phyloP scores from a whole-genome alignment of 2,329 filamentous ascomycete species.

The Botrytis squamosa region DNA sequence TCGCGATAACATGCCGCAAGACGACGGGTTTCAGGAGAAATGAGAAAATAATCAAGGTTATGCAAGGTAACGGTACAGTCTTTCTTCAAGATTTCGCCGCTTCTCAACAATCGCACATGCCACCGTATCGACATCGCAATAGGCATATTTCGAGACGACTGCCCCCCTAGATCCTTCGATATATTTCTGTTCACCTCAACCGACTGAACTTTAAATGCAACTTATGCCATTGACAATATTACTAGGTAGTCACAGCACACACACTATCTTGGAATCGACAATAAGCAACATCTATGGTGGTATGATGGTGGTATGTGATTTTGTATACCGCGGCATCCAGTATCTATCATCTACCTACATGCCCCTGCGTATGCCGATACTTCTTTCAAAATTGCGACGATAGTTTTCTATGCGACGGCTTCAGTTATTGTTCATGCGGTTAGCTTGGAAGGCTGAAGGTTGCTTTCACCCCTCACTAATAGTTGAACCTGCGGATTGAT shows the following conservation, averaged over 20 bases:
- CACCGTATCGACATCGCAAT: constrained; percentile 6
- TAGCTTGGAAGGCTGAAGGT: not conserved
- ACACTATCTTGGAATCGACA: not conserved
- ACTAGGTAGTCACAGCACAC: not conserved
- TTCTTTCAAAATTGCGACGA: constrained; percentile 5
- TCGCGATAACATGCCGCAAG: not conserved
- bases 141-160: constrained; percentile 7
- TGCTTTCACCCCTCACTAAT: constrained; percentile 16
- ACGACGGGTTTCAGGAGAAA: not conserved
- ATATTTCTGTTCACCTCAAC: not conserved
- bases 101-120: constrained; percentile 16
- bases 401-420: constrained; percentile 3
- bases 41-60: not conserved
- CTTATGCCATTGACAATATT: not conserved
- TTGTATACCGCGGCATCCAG: not conserved
- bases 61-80: not conserved
- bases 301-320: constrained; percentile 11
- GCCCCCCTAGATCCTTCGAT: not conserved
- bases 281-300: constrained; percentile 10
- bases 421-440: not conserved
- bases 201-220: not conserved
- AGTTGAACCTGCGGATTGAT: constrained; percentile 10
- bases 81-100: not conserved
- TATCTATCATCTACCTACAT: constrained; percentile 6
- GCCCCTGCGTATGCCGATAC: constrained; percentile 1